Percentiles rank a stretch among this genome's conserved stretches.
Conservation (phyloP, 1,139 yeast genomes). For the Geotrichum cucujoidarum region DNA sequence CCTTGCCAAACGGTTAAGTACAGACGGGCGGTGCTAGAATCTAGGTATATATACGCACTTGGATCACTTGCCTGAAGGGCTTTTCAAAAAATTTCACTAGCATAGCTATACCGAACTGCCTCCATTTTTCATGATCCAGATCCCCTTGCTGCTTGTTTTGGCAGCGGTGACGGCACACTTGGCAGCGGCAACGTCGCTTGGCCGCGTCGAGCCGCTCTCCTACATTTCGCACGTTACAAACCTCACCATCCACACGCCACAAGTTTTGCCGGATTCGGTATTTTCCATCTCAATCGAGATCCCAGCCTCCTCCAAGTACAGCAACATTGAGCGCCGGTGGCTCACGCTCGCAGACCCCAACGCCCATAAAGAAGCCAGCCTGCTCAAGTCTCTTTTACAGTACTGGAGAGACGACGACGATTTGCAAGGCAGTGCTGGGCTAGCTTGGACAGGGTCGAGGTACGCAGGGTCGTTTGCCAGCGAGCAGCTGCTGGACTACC, state of each 20-base stretch:
- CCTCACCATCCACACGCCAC: slow-evolving; percentile 20
- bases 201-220: slow-evolving; percentile 24
- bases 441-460: background rate
- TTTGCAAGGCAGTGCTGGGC: slow-evolving; percentile 5
- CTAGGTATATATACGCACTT: too few relatives aligned
- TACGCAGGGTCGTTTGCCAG: slow-evolving; percentile 18
- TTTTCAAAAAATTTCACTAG: too few relatives aligned
- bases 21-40: too few relatives aligned
- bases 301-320: slow-evolving; percentile 27
- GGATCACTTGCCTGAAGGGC: too few relatives aligned
- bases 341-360: slow-evolving; percentile 33
- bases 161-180: background rate
- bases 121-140: background rate
- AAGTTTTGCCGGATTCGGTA: slow-evolving; percentile 15
- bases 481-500: slow-evolving; percentile 28
- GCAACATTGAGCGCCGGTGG: slow-evolving; percentile 31
- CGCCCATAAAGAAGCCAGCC: slow-evolving; percentile 17
- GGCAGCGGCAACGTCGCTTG: slow-evolving; percentile 21
- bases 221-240: slow-evolving; percentile 24
- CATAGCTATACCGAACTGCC: too few relatives aligned
- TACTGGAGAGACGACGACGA: background rate
- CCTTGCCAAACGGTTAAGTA: too few relatives aligned
- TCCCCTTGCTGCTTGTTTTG: background rate
- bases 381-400: background rate
- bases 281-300: slow-evolving; percentile 24